Conservation (phyloP, 345 rosid genomes). For the Brassica cretica region DNA sequence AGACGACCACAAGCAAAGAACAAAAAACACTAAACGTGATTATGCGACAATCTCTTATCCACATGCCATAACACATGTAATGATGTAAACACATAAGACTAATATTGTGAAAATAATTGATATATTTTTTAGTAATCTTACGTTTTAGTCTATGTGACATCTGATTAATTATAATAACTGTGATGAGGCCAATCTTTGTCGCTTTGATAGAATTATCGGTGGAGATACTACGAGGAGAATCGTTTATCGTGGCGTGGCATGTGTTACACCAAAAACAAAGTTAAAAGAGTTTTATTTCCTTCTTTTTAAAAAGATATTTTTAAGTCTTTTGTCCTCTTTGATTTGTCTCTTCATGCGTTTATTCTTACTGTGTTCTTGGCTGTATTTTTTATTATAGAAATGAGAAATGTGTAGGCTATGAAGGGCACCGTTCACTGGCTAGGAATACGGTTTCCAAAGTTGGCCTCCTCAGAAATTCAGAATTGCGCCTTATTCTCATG, state of each 20-base stretch:
- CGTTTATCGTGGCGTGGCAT: conserved; percentile 30
- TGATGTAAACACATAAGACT: not conserved
- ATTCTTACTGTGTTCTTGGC: not conserved
- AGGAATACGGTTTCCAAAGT: conserved; percentile 31
- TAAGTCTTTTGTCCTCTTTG: conserved; percentile 20
- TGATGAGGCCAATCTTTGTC: not conserved
- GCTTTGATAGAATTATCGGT: conserved; percentile 14
- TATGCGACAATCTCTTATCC: conserved; percentile 10
- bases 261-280: conserved; percentile 17
- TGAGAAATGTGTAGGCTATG: conserved; percentile 14
- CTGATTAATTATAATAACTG: not conserved
- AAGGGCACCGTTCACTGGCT: conserved; percentile 23
- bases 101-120: conserved; percentile 9
- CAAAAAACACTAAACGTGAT: not conserved
- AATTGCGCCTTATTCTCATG: conserved; percentile 25
- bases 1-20: not conserved
- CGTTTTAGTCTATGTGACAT: too few relatives aligned
- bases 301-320: not conserved
- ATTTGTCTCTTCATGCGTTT: conserved; percentile 13
- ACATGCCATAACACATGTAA: conserved; percentile 22
- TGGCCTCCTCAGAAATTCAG: conserved; percentile 25
- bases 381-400: not conserved
- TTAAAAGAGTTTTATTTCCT: not conserved
- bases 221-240: conserved; percentile 31
- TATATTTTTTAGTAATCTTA: not conserved